Evolutionary conservation across 208 protist genomes (phyloP), one percentile per base, ranked within the genome.

Genomic region (Porcisia deanei): DNA sequence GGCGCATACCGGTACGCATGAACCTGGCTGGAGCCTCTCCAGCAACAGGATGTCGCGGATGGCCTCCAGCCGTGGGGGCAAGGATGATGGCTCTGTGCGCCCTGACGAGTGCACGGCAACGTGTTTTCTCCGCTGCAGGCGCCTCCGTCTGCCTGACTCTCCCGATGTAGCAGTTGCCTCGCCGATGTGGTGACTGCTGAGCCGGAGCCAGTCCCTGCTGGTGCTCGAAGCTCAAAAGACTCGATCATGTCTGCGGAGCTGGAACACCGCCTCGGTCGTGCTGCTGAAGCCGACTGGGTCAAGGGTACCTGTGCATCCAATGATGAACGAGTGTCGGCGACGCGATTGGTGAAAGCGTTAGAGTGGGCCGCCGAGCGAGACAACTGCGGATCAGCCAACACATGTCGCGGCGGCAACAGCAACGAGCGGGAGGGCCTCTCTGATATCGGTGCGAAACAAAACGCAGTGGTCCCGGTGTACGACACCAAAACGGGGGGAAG

Each of bases 391-490:
- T 61, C 61, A 49, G 60, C 34, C n/a, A 20, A 43, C 18, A 25
- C 16, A 12, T 6, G 66, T n/a, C 43, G 45, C 34, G 9, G 67
- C 20, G 45, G 18, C 43, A 45, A 34, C 22, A 16, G 41, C 14
- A 45, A 18, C 20, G 49, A 60, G 47, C 25, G 37, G 4, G 45
- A 39, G 8, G 41, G 8, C 9, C 52, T 16, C 63, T n/a, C 63
- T 67, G 41, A 10, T 67, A 41, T 57, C 1, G 77, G 54, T 52
- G 49, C 55, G 7, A 81, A 49, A n/a, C 73, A 45, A 54, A 81
- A 81, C 12, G 70, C 77, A 0, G 77, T 81, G 18, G 77, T 81
- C 41, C 49, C 55, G 1, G 77, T 81, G 71, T 73, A 72, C n/a
- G 77, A 6, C 64, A 81, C 64, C 5, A 81, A 47, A 41, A 12